These are phyloP conservation scores for Myxozyma mucilagina DNA, from an alignment of 805 yeast genomes.

Conservation along the genomic window DNA sequence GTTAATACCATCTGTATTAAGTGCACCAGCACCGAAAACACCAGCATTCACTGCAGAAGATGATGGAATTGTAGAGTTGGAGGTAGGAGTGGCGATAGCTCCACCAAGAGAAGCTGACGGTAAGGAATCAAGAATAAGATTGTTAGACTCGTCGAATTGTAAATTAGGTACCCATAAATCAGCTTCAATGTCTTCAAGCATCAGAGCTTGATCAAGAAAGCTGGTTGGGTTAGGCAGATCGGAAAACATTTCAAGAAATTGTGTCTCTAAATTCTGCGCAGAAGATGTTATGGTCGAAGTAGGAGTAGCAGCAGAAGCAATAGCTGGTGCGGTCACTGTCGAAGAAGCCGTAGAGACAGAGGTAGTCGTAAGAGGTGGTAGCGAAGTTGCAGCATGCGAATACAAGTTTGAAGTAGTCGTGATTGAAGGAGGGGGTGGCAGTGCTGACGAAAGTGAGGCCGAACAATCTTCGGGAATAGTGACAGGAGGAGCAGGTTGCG, in stretches of 20 bases:
- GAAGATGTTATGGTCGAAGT: neutral
- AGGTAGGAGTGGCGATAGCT: neutral
- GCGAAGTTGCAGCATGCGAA: neutral
- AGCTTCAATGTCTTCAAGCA: constrained; percentile 33
- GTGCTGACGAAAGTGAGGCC: neutral
- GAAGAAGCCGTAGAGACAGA: neutral
- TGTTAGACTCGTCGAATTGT: constrained; percentile 16
- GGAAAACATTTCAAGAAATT: constrained; percentile 40
- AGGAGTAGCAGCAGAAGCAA: neutral
- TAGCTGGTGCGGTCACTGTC: neutral
- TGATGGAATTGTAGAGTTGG: neutral
- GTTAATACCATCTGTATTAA: neutral
- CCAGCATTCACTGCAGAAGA: neutral
- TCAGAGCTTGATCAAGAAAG: constrained; percentile 38
- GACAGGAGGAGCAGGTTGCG: neutral
- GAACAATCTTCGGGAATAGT: neutral
- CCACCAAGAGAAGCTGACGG: neutral
- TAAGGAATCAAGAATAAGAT: neutral
- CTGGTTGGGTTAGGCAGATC: constrained; percentile 41
- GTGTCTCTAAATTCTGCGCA: constrained; percentile 33
- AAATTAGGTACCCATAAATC: constrained; percentile 21
- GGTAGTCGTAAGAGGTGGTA: neutral
- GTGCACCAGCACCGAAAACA: neutral
- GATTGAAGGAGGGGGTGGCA: neutral
- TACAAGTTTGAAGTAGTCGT: neutral